phyloP scores from a whole-genome alignment of 768 basidiomycete genomes.

The Mycena kentingensis region DNA sequence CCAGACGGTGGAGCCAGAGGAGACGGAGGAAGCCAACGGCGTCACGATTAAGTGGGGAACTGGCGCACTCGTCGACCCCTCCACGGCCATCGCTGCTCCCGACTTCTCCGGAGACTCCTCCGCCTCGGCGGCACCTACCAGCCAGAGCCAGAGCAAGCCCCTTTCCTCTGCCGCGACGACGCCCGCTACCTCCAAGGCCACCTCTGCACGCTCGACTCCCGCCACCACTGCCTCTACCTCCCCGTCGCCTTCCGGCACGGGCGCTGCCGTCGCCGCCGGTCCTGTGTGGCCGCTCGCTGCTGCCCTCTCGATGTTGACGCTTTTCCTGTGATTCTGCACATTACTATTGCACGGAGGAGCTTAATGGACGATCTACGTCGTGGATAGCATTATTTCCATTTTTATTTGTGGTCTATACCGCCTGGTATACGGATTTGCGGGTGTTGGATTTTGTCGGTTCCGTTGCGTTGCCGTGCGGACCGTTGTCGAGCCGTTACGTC shows the following conservation, averaged over 20 bases:
- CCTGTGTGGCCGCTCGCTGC: conserved; percentile 14
- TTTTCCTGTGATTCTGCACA: conserved; percentile 24
- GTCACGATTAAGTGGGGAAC: conserved; percentile 64
- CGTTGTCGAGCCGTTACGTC: too few relatives aligned
- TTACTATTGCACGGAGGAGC: not conserved
- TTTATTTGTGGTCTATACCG: conserved; percentile 3
- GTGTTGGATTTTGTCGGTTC: not conserved
- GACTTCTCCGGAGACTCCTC: too few relatives aligned
- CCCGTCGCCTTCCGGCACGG: conserved; percentile 12
- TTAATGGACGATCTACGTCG: conserved; percentile 3
- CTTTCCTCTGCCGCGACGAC: not conserved
- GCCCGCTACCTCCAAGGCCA: not conserved
- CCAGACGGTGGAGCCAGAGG: conserved; percentile 47
- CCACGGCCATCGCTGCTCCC: conserved; percentile 42
- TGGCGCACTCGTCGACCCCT: conserved; percentile 55
- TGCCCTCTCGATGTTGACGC: conserved; percentile 22
- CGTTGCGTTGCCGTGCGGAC: too few relatives aligned
- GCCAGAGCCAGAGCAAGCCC: too few relatives aligned
- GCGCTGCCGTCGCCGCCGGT: conserved; percentile 15
- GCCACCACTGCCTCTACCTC: not conserved
- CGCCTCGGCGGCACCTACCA: too few relatives aligned
- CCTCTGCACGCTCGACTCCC: not conserved
- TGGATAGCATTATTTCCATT: conserved; percentile 9
- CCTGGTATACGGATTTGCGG: conserved; percentile 1
- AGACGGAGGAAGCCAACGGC: conserved; percentile 58